Conservation (phyloP, 1,139 yeast species). For the Debaryomyces subglobosus region DNA sequence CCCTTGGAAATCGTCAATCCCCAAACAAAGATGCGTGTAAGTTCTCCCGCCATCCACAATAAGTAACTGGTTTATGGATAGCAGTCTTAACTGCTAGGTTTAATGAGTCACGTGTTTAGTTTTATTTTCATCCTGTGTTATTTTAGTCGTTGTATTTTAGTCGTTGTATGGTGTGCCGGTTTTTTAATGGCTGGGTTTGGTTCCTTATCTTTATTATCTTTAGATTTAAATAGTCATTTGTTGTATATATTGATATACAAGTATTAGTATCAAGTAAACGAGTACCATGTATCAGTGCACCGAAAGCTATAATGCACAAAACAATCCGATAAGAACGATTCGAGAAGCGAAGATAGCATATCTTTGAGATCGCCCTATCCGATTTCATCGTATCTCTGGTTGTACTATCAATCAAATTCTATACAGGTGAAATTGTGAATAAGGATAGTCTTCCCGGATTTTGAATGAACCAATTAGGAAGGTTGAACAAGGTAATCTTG, state of each 20-base stretch:
- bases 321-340: not conserved
- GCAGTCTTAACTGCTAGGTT: not conserved
- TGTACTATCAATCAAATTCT: not conserved
- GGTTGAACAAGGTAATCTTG: not conserved
- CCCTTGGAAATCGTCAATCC: constrained; percentile 81
- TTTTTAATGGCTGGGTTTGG: constrained; percentile 1
- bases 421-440: not conserved
- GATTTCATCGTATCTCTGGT: not conserved
- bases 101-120: constrained; percentile 6
- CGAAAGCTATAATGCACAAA: not conserved
- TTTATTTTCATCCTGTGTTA: constrained; percentile 1
- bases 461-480: not conserved
- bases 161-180: constrained; percentile 2
- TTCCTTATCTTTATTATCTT: constrained; percentile 2
- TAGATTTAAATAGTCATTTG: constrained; percentile 6
- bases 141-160: constrained; percentile 8
- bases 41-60: constrained; percentile 48
- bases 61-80: constrained; percentile 12
- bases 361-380: not conserved
- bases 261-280: not conserved
- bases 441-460: constrained; percentile 3
- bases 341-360: not conserved
- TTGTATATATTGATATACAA: constrained; percentile 6
- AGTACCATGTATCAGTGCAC: not conserved
- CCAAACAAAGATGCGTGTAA: constrained; percentile 68